Base-by-base conservation (phyloP, 148 eudicot genomes). In the Chenopodium quinoa region DNA sequence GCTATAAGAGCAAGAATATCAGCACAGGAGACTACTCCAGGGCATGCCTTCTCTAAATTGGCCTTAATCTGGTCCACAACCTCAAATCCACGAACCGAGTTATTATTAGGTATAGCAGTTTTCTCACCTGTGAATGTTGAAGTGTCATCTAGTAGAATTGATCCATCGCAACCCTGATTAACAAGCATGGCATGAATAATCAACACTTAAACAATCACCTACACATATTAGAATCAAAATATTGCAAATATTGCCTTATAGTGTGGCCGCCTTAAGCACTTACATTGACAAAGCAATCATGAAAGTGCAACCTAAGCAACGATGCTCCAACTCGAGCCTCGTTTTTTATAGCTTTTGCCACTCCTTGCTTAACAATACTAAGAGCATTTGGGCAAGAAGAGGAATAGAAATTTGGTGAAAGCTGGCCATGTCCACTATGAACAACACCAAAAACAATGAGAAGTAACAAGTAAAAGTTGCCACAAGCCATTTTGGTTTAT, bases 231-330 rank as follows among this genome's bases (percentile, higher is more conserved):
- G 14, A 9, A 22, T n/a, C 8, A 27, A 2, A 40, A n/a, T 9
- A 78, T 9, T 40, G 2, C n/a, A 2, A 40, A n/a, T 9, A 78
- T 9, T 40, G 2, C n/a, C 11, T 54, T 5, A 25, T n/a, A 8
- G 34, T 69, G 8, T 34, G 73, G 46, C 31, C 12, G 44, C 44
- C 44, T 25, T 8, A 4, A 14, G 19, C 54, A 54, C 86, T 83
- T 82, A 90, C 91, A 74, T 90, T 86, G 37, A 90, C 93, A 63
- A 89, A 90, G 74, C 93, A 89, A 65, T 89, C 91, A 82, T 90
- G 93, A 82, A 90, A 90, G 73, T 87, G 91, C 47, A 90, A 48
- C 58, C 93, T 91, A 47, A 90, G 90, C 17, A 90, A 78, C 9
- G 91, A 89, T 0, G 93, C 93, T 13, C 91, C 93, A 71, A 86